These are phyloP conservation scores for Aspergillus funiculosus DNA, from an alignment of 495 filamentous ascomycete species.

Conservation along the genomic window DNA sequence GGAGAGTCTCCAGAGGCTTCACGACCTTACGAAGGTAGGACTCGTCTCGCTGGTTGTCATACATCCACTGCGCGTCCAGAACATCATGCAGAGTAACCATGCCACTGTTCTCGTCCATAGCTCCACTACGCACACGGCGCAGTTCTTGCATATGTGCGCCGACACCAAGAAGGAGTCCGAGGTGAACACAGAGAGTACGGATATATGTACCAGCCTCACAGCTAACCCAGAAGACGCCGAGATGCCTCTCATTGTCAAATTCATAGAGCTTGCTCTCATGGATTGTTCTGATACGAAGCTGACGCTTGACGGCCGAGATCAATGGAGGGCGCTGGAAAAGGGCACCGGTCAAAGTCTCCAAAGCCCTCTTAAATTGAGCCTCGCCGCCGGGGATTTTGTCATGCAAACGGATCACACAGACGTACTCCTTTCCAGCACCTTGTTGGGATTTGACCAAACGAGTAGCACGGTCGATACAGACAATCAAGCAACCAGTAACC, in stretches of 20 bases:
- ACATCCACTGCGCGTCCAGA: constrained; percentile 86
- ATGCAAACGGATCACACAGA: constrained; percentile 84
- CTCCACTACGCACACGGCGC: constrained; percentile 84
- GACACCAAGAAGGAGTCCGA: constrained; percentile 86
- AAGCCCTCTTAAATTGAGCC: constrained; percentile 78
- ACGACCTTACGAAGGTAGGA: constrained; percentile 82
- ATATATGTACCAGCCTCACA: constrained; percentile 99
- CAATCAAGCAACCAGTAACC: constrained; percentile 90
- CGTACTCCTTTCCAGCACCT: constrained; percentile 88
- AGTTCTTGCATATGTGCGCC: constrained; percentile 99
- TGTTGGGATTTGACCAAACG: constrained; percentile 97
- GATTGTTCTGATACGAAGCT: constrained; percentile 94
- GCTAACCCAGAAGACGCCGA: constrained; percentile 99
- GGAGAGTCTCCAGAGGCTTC: constrained; percentile 80
- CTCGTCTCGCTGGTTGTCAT: constrained; percentile 89
- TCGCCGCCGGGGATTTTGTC: constrained; percentile 88
- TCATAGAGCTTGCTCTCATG: constrained; percentile 92
- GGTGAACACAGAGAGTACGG: constrained; percentile 92
- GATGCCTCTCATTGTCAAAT: constrained; percentile 94
- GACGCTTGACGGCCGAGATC: constrained; percentile 97
- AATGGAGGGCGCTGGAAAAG: constrained; percentile 95
- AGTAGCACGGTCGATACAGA: constrained; percentile 92
- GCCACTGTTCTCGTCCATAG: constrained; percentile 81
- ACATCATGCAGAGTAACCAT: constrained; percentile 96
- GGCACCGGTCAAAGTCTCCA: constrained; percentile 91